Conservation (phyloP, 1,139 yeast species). For the Arxiozyma heterogenica region DNA sequence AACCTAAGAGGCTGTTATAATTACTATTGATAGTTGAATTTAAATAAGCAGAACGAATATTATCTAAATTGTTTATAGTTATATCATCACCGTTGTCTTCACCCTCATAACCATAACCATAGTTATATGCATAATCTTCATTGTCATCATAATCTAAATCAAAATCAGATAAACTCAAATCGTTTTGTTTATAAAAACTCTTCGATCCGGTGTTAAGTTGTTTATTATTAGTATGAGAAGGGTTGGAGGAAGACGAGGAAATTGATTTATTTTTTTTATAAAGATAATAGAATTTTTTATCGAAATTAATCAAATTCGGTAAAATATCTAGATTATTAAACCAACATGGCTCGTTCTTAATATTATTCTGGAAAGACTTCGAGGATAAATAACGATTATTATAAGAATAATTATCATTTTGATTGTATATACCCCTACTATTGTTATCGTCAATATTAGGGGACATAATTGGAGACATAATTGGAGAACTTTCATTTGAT, state of each 20-base stretch:
- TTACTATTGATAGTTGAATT: not conserved
- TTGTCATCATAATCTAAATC: slow-evolving; percentile 6
- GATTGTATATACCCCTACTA: not conserved
- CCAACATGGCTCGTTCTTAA: slow-evolving; percentile 9
- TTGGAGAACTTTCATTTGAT: slow-evolving; percentile 24
- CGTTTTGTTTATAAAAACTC: not conserved
- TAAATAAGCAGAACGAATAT: not conserved
- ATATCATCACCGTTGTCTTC: not conserved
- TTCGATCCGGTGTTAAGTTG: not conserved
- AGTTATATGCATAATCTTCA: not conserved
- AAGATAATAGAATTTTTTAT: slow-evolving; percentile 5
- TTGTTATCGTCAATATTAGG: slow-evolving; percentile 3
- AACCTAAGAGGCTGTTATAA: not conserved
- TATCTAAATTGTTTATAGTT: not conserved
- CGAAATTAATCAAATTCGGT: slow-evolving; percentile 8
- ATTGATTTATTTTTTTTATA: not conserved
- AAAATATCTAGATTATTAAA: slow-evolving; percentile 8
- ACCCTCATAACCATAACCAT: not conserved
- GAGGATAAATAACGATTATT: not conserved
- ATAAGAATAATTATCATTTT: not conserved
- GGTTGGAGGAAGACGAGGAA: no score
- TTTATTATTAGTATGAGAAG: not conserved
- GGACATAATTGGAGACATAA: slow-evolving; percentile 9
- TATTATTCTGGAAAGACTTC: not conserved
- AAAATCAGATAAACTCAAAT: slow-evolving; percentile 5